Conservation (phyloP, 2,329 filamentous ascomycete species). For the Elsinoe australis region DNA sequence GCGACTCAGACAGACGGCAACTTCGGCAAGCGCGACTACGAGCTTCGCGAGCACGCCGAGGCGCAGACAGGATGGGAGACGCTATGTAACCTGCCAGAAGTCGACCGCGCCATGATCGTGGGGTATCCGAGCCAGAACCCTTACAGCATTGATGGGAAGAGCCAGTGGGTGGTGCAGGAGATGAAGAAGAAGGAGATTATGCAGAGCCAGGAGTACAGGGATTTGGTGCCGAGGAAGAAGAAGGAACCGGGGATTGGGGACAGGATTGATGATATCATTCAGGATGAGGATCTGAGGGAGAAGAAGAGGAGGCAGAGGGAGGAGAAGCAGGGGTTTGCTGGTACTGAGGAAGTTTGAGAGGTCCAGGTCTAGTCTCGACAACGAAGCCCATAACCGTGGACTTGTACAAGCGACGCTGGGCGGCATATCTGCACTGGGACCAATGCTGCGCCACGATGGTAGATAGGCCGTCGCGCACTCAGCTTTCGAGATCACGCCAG, state of each 20-base stretch:
- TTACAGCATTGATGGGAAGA: constrained; percentile 17
- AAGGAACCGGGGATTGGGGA: constrained; percentile 8
- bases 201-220: constrained; percentile 4
- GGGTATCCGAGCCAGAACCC: constrained; percentile 20
- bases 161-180: constrained; percentile 12
- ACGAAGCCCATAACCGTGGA: background rate
- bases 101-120: constrained; percentile 17
- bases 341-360: constrained; percentile 12
- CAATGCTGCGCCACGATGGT: too few relatives aligned
- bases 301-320: constrained; percentile 1
- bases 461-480: too few relatives aligned
- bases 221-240: constrained; percentile 14
- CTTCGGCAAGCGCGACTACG: constrained; percentile 20
- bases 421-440: too few relatives aligned
- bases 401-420: too few relatives aligned
- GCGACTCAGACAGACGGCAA: constrained; percentile 20
- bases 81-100: constrained; percentile 18
- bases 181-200: constrained; percentile 11
- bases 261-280: constrained; percentile 14
- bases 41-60: constrained; percentile 19
- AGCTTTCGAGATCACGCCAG: too few relatives aligned
- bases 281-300: constrained; percentile 6
- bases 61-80: constrained; percentile 18
- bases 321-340: background rate
- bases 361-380: background rate